Evolutionary conservation across 2,329 filamentous ascomycete genomes (phyloP), one percentile per base, ranked within the genome.

Genomic region (Chaetomiaceae sp.): DNA sequence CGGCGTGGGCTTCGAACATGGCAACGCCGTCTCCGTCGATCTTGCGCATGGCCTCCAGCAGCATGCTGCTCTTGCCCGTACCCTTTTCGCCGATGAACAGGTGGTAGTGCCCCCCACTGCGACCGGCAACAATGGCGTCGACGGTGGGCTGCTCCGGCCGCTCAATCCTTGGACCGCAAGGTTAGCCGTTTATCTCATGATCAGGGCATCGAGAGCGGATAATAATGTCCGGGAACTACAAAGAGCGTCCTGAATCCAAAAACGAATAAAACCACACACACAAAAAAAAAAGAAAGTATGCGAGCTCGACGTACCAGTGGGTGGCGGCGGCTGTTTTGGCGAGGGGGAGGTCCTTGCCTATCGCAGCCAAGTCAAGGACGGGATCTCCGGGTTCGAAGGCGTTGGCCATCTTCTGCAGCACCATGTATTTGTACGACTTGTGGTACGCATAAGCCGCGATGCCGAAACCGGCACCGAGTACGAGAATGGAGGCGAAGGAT

Each of bases 1-100:
- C 90, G 5, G 89, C 85, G 65, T 98, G 93, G 1, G 91, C 90
- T 67, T 98, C 93, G 60, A 97, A 87, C 88, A 98, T 95, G 56
- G 90, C 85, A 36, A 91, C 84, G 18, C 88, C 88, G 50, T 93
- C 85, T 4, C 89, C 93, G 52, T 95, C 79, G 46, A 90, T 84
- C 65, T 94, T 94, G 44, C 84, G 82, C 91, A 98, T 98, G 8
- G 88, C 88, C 62, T 97, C 88, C 17, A 98, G 59, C 27, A 98
- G 70, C 93, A 98, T 97, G 56, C 87, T 94, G 50, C 87, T 94
- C 71, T 98, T 98, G 6, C 93, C 93, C 0, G 88, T 94, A 5
- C 93, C 93, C 68, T 98, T 97, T 62, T 97, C 93, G 36, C 93
- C 93, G 38, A 97, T 81, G 2, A 98, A 72, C 2, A 98, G 75